phyloP scores from a whole-genome alignment of 108 stramenopile species.

The Cyclostephanos tholiformis region DNA sequence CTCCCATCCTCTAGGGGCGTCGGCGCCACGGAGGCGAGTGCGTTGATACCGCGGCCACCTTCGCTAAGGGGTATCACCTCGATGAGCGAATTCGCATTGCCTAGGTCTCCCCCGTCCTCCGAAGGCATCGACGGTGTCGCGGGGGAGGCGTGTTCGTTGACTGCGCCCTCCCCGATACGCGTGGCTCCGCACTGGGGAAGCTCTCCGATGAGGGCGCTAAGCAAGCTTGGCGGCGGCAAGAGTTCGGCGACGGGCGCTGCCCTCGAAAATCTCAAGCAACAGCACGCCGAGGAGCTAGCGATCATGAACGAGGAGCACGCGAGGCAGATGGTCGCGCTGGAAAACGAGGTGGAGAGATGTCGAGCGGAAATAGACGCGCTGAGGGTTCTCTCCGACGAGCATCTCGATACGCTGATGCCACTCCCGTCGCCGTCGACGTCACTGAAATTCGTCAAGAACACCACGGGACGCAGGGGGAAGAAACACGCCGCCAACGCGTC shows the following conservation, averaged over 20 bases:
- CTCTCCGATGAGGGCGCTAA: constrained; percentile 7
- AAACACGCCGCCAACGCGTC: not conserved
- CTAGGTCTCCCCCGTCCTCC: no score
- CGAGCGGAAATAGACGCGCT: constrained; percentile 18
- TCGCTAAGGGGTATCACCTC: no score
- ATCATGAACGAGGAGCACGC: constrained; percentile 13
- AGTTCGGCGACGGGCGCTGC: constrained; percentile 1
- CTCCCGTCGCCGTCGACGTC: constrained; percentile 16
- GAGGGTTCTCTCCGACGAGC: constrained; percentile 11
- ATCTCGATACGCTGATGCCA: constrained; percentile 13
- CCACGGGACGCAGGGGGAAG: constrained; percentile 3
- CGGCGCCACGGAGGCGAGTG: not conserved
- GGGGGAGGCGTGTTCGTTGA: not conserved
- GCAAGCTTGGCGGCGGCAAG: constrained; percentile 7
- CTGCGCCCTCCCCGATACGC: no score
- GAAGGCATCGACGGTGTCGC: not conserved
- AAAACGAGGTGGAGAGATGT: constrained; percentile 17
- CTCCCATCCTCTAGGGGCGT: constrained; percentile 11
- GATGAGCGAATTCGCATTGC: no score
- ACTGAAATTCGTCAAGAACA: constrained; percentile 22
- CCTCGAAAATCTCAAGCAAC: constrained; percentile 24
- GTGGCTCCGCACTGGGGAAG: not conserved
- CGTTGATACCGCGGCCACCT: no score
- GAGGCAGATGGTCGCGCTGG: constrained; percentile 6
- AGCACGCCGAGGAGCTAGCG: constrained; percentile 19